Conservation (phyloP, 352 stramenopile species). For the Thalassiosira delicatula region DNA sequence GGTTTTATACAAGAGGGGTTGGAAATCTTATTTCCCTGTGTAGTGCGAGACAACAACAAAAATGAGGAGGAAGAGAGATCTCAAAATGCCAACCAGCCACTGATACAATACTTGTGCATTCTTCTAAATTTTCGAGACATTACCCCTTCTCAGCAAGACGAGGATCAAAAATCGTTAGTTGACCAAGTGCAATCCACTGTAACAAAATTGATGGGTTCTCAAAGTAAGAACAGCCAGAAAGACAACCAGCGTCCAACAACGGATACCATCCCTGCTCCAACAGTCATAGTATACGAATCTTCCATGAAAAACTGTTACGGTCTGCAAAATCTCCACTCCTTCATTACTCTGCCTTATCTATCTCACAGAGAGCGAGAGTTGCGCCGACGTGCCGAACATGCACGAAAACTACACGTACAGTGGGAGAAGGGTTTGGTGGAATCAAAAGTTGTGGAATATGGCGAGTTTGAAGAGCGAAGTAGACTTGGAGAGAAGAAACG, state of each 20-base stretch:
- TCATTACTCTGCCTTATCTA: constrained; percentile 61
- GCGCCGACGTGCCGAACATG: constrained; percentile 28
- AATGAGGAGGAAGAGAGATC: no score
- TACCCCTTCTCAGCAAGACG: no score
- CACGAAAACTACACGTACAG: constrained; percentile 27
- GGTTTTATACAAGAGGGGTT: no score
- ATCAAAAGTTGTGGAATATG: constrained; percentile 33
- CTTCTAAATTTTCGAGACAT: no score
- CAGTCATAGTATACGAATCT: constrained; percentile 61
- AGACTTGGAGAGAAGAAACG: constrained; percentile 7
- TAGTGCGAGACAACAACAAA: no score
- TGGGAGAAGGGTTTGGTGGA: constrained; percentile 36
- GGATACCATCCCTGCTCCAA: constrained; percentile 6
- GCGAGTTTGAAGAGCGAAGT: constrained; percentile 31
- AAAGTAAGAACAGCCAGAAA: constrained; percentile 14
- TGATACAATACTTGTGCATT: no score
- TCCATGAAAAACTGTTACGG: constrained; percentile 62
- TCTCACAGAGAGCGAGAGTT: constrained; percentile 52
- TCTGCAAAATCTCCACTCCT: constrained; percentile 53
- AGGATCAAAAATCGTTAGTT: no score
- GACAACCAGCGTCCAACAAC: background rate
- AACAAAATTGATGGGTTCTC: no score
- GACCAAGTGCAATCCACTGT: no score
- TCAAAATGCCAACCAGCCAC: no score
- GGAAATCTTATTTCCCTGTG: no score